These are phyloP conservation scores for Barbarea vulgaris DNA, from an alignment of 345 rosid species.

Conservation along the genomic window DNA sequence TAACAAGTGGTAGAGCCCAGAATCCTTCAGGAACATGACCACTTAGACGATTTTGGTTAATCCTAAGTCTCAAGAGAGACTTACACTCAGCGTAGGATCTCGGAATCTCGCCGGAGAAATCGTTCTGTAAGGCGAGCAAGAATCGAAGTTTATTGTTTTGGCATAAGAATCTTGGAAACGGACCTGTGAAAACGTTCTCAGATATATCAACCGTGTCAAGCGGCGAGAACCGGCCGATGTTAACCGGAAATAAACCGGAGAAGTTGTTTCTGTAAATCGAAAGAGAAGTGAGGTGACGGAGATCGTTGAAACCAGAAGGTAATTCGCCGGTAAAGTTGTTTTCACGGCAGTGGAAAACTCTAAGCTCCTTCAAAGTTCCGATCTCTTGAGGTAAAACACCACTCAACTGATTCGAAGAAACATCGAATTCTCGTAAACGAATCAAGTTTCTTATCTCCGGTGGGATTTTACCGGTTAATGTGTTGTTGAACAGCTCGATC, in stretches of 20 bases:
- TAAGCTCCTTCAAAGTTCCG: conserved; percentile 54
- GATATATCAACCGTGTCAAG: conserved; percentile 73
- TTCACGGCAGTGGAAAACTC: conserved; percentile 54
- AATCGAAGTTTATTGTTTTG: conserved; percentile 44
- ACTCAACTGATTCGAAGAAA: conserved; percentile 57
- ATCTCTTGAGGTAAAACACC: conserved; percentile 63
- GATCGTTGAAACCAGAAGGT: conserved; percentile 72
- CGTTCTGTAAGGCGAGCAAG: conserved; percentile 67
- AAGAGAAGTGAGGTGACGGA: conserved; percentile 53
- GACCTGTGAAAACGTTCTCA: conserved; percentile 73
- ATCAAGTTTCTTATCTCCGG: conserved; percentile 56
- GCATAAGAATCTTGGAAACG: conserved; percentile 74
- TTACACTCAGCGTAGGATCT: conserved; percentile 65
- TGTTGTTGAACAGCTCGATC: conserved; percentile 64
- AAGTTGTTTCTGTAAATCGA: conserved; percentile 77
- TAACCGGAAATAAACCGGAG: conserved; percentile 68
- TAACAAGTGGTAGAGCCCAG: conserved; percentile 71
- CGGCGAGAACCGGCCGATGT: conserved; percentile 66
- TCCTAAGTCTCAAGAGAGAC: conserved; percentile 60
- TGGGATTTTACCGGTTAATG: conserved; percentile 67
- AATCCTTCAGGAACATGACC: conserved; percentile 61
- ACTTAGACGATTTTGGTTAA: conserved; percentile 59
- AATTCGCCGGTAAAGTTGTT: conserved; percentile 70
- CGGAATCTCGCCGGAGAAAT: conserved; percentile 71
- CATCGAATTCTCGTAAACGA: conserved; percentile 59